Evolutionary conservation across 1,139 yeast species (phyloP).

Genomic region (Blastobotrys illinoisensis): DNA sequence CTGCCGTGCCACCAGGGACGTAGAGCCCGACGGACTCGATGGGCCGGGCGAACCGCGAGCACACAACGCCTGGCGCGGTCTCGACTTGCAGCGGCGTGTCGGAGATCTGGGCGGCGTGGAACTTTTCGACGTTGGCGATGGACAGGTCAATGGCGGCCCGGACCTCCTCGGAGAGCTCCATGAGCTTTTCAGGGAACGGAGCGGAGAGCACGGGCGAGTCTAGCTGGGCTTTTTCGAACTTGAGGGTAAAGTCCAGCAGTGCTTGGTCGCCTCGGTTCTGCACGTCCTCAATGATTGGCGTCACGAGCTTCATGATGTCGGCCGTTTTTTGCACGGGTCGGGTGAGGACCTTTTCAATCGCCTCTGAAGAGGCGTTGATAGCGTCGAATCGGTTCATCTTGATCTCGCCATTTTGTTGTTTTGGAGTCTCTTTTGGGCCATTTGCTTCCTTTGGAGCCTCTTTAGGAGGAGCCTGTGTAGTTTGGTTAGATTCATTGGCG

Average conservation of each 20-base stretch:
- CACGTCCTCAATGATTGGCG: constrained; percentile 81
- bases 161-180: constrained; percentile 72
- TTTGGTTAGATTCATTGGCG: constrained; percentile 24
- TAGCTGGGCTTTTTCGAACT: constrained; percentile 80
- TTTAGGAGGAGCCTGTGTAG: constrained; percentile 19
- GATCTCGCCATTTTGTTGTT: constrained; percentile 38
- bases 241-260: constrained; percentile 75
- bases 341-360: constrained; percentile 55
- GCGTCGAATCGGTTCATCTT: constrained; percentile 59
- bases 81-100: constrained; percentile 64
- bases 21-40: constrained; percentile 92
- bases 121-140: constrained; percentile 78
- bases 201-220: constrained; percentile 71
- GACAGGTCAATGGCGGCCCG: constrained; percentile 84
- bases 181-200: constrained; percentile 75
- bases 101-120: constrained; percentile 89
- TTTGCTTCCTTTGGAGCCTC: constrained; percentile 20
- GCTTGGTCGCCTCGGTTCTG: constrained; percentile 79
- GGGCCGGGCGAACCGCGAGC: constrained; percentile 93
- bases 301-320: constrained; percentile 85
- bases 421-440: constrained; percentile 2
- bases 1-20: constrained; percentile 99
- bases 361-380: constrained; percentile 39
- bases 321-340: constrained; percentile 91
- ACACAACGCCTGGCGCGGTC: constrained; percentile 87